phyloP scores from a whole-genome alignment of 768 basidiomycete species.

The Trametes gibbosa region DNA sequence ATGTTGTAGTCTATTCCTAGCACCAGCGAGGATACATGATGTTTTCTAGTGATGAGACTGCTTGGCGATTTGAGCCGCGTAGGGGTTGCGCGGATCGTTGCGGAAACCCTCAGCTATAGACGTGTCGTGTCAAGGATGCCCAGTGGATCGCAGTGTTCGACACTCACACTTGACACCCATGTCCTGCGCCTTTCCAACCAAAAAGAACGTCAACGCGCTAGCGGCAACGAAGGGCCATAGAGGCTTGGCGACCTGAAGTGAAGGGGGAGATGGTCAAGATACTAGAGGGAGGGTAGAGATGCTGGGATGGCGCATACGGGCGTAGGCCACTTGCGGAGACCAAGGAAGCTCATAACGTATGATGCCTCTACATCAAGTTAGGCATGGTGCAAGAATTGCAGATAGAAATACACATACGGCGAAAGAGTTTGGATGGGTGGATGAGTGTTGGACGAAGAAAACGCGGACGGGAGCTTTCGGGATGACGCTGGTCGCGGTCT shows the following conservation, averaged over 20 bases:
- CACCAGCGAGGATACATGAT: neutral
- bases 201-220: conserved; percentile 60
- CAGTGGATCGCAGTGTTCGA: neutral
- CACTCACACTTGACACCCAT: conserved; percentile 67
- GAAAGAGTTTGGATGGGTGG: neutral
- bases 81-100: conserved; percentile 80
- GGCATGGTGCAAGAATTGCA: too few species aligned
- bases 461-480: conserved; percentile 12
- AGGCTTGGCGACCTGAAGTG: conserved; percentile 59
- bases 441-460: conserved; percentile 9
- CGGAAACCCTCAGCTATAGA: conserved; percentile 59
- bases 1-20: conserved; percentile 6
- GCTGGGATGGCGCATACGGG: conserved; percentile 49
- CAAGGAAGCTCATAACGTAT: conserved; percentile 64
- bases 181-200: conserved; percentile 67
- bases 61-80: conserved; percentile 73
- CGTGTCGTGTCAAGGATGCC: conserved; percentile 4
- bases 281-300: neutral
- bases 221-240: conserved; percentile 81
- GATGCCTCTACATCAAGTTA: neutral
- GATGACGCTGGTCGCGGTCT: too few species aligned
- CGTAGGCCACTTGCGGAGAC: conserved; percentile 79
- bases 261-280: neutral
- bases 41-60: conserved; percentile 36
- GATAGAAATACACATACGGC: neutral